A percentile compares a stretch with the other conserved stretches of the same genome.
phyloP scores from a whole-genome alignment of 495 filamentous ascomycete species.

The Filosporella fistucella region DNA sequence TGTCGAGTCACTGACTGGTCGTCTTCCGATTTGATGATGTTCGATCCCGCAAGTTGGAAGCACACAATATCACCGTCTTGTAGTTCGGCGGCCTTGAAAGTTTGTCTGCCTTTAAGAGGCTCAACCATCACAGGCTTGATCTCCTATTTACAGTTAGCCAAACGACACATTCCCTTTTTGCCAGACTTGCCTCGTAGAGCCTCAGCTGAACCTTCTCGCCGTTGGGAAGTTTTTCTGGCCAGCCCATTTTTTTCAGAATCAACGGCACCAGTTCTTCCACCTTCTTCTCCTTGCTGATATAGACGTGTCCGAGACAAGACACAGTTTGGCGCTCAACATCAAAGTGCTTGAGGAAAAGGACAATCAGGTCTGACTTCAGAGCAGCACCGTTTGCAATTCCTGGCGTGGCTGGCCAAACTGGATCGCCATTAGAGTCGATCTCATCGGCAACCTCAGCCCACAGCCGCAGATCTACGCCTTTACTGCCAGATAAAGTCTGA shows the following conservation, averaged over 20 bases:
- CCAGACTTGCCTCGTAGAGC: conserved; percentile 67
- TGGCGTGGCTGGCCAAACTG: conserved; percentile 56
- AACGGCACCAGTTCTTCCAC: conserved; percentile 77
- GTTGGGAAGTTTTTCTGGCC: conserved; percentile 48
- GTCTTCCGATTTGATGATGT: conserved; percentile 31
- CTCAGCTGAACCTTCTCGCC: conserved; percentile 37
- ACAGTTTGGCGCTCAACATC: conserved; percentile 72
- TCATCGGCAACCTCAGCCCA: conserved; percentile 77
- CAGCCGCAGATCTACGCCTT: conserved; percentile 69
- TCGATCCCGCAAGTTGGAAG: conserved; percentile 69
- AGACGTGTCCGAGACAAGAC: conserved; percentile 71
- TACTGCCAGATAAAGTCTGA: conserved; percentile 52
- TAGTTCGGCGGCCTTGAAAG: conserved; percentile 84
- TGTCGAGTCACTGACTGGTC: conserved; percentile 13
- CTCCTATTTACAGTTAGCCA: conserved; percentile 49
- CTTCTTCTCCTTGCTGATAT: conserved; percentile 81
- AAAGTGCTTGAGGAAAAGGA: conserved; percentile 92
- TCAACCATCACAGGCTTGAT: conserved; percentile 99
- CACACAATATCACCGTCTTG: conserved; percentile 97
- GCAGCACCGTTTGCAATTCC: conserved; percentile 33
- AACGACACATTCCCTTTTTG: neutral
- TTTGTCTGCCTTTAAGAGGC: conserved; percentile 82
- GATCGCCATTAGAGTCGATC: conserved; percentile 55
- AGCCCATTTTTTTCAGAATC: conserved; percentile 82
- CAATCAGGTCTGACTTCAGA: conserved; percentile 50